These are phyloP conservation scores for Mortierella sp. DNA, from an alignment of 371 early-diverging fungal genomes.

Conservation along the genomic window DNA sequence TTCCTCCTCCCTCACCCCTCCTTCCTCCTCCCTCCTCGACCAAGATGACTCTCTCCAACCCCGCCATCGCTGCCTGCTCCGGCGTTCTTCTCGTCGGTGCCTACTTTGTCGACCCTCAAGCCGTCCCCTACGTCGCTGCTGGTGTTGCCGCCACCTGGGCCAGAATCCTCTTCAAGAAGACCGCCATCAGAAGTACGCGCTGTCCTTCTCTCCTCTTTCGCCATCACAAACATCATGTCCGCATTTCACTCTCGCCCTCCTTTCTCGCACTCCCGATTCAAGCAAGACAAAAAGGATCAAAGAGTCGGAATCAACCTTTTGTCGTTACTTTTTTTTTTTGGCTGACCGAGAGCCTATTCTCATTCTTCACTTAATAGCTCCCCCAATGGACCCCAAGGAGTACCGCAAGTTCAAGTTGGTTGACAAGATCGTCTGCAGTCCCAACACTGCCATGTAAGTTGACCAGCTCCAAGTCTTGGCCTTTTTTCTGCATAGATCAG, in stretches of 20 bases:
- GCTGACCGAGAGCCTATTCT: background rate
- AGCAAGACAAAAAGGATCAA: background rate
- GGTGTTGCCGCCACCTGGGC: constrained; percentile 56
- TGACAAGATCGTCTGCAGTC: constrained; percentile 81
- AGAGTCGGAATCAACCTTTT: background rate
- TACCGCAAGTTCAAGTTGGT: constrained; percentile 87
- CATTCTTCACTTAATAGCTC: constrained; percentile 20
- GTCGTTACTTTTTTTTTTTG: background rate
- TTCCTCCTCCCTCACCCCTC: background rate
- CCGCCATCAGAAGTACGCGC: constrained; percentile 32
- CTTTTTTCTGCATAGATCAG: constrained; percentile 11
- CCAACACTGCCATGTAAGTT: constrained; percentile 89
- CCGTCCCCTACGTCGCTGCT: constrained; percentile 42
- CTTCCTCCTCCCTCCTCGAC: background rate
- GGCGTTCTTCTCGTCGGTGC: constrained; percentile 42
- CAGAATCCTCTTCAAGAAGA: constrained; percentile 29
- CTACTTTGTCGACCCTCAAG: constrained; percentile 38
- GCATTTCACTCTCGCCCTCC: background rate
- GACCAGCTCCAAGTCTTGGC: background rate
- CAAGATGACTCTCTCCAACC: constrained; percentile 46
- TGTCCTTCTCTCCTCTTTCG: background rate
- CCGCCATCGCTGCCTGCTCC: constrained; percentile 43
- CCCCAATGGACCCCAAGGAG: constrained; percentile 74
- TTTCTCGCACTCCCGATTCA: background rate
- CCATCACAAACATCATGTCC: background rate